Evolutionary conservation across 106 monocot species (phyloP), one percentile per base, ranked within the genome.

Genomic region (Acorus gramineus): DNA sequence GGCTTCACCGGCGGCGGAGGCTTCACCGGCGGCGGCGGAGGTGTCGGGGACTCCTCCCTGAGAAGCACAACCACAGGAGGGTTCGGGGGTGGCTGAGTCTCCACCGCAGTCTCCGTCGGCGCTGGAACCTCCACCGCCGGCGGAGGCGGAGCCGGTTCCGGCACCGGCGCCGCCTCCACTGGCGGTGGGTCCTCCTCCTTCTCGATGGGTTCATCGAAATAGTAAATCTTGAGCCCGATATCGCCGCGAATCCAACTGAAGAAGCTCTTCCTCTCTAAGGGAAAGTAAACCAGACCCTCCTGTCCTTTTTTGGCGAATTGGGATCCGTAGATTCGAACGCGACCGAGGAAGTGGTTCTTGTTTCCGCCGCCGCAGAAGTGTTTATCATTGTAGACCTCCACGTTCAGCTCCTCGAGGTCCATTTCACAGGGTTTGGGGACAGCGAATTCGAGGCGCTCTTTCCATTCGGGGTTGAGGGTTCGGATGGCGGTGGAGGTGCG

Each of bases 191-290:
- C 57, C 81, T 69, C 65, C 45, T 77, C 71, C 47, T 76, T 76
- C 7, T 9, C 60, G 7, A 71, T 47, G 5, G 6, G 52, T 47
- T 91, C 87, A 28, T 90, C 87, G 63, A 77, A 75, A 69, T 96
- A 96, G 56, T 85, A 91, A 8, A 91, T 80, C 80, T 83, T 91
- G 14, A 98, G 72, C 2, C 96, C 96, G 54, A 98, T 83, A 71
- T 98, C 96, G 57, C 96, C 96, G 49, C 81, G 78, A 50, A 98
- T 71, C 96, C 91, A 91, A 69, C 83, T 91, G 8, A 98, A 72
- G 47, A 98, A 43, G 63, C 61, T 79, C 57, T 78, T 79, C 75
- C 85, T 91, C 81, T 98, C 96, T 2, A 98, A 69, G 2, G 96
- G 96, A 66, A 81, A 98, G 55, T 98, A 98, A 59, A 98, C 77